Base-by-base conservation (phyloP, 1,139 yeast species). In the Geotrichum phurueaensis region DNA sequence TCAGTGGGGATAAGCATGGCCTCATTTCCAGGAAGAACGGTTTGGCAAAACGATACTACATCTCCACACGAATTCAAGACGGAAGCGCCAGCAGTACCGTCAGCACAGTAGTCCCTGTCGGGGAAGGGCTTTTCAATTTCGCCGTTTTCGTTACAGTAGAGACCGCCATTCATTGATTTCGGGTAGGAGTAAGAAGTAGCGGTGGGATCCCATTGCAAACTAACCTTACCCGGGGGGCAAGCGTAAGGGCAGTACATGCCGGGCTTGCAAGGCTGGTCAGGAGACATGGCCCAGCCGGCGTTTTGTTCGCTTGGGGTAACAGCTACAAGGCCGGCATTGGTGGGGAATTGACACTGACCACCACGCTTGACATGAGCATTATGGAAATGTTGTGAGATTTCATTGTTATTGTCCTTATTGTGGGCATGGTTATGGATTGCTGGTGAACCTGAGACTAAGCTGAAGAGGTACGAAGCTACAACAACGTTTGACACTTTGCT, bases 1-100 rank as follows among this genome's bases (percentile, higher is more conserved):
- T 79, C 74, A 33, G 95, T 89, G 63, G 97, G 97, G 65, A 90
- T 89, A 72, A 89, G 79, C 97, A 90, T 90, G 68, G 90, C 96
- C 76, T 90, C 96, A 73, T 89, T 87, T 63, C 97, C 97, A 25
- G 97, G 97, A 63, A 90, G 79, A 13, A 90, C 96, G 2, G 96
- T 90, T 77, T 91, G 97, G 75, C 97, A 90, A 75, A 90, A 85
- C 12, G 96, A 91, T 65, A 89, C 90, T 22, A 66, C 77, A 6
- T 74, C 66, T 55, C 78, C 76, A 51, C 74, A 70, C 29, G 71
- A 69, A 77, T 88, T 89, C 62, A 77, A 70, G 51, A 84, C 96
- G 39, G 75, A 69, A 33, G 89, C 84, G 22, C 92, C 83, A 47
- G 91, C 94, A 64, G 83, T 81, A 61, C 96, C 96, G 63, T 86